Percentiles rank a stretch among this genome's conserved stretches.
Conservation (phyloP, 805 yeast species). For the Saccharomycopsis schoenii region DNA sequence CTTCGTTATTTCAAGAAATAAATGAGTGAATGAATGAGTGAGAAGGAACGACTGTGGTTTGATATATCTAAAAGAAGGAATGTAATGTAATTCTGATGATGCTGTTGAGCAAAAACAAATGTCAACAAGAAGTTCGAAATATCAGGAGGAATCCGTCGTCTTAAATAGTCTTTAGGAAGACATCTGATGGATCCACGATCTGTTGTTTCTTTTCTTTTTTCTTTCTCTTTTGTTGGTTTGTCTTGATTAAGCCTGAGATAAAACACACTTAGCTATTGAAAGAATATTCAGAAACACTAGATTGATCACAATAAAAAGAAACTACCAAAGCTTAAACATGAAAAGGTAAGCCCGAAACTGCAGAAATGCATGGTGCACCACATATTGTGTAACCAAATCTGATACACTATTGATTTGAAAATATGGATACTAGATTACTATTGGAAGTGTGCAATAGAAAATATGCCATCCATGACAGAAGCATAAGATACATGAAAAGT, state of each 20-base stretch:
- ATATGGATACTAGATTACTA: background rate
- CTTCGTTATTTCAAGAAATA: background rate
- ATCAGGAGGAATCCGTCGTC: too few species aligned
- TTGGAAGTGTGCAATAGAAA: background rate
- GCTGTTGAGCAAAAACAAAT: background rate
- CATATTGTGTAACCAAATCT: background rate
- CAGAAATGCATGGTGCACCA: background rate
- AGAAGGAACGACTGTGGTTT: background rate
- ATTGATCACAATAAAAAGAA: background rate
- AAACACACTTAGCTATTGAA: background rate
- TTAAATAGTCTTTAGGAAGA: too few species aligned
- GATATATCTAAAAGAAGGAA: background rate
- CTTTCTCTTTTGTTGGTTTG: too few species aligned
- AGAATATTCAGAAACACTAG: background rate
- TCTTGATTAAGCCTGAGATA: too few species aligned
- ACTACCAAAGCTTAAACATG: background rate
- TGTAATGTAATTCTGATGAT: background rate
- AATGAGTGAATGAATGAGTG: background rate
- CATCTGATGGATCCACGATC: too few species aligned
- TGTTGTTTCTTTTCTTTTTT: too few species aligned
- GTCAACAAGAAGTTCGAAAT: too few species aligned
- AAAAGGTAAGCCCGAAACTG: background rate
- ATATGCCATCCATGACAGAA: background rate
- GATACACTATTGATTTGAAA: background rate
- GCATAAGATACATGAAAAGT: background rate